Conservation (phyloP, 108 stramenopile genomes). For the Cyclostephanos tholiformis region DNA sequence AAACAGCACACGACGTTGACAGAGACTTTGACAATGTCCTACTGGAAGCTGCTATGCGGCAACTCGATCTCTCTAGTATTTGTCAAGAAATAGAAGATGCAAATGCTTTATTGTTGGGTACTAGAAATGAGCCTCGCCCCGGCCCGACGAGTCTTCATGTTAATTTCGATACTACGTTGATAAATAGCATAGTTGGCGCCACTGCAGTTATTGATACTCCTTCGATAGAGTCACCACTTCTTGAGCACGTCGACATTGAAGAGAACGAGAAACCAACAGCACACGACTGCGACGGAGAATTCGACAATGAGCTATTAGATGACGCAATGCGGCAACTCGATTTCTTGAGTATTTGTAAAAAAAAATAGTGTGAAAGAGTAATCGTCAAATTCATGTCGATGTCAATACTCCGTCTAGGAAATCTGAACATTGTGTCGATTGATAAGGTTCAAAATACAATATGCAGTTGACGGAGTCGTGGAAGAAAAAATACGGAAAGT, state of each 20-base stretch:
- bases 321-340: slow-evolving; percentile 3
- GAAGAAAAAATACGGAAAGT: not conserved
- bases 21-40: slow-evolving; percentile 37
- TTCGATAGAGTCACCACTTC: not conserved
- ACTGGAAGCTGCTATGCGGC: slow-evolving; percentile 41
- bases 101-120: not conserved
- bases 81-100: not conserved
- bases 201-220: not conserved
- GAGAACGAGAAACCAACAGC: no score
- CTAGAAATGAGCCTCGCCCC: not conserved
- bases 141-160: not conserved
- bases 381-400: not conserved
- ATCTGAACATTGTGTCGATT: not conserved
- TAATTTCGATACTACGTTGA: not conserved
- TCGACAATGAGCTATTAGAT: slow-evolving; percentile 16
- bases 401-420: not conserved
- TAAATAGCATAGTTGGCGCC: not conserved
- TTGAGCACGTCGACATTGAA: not conserved
- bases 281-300: not conserved
- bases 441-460: not conserved
- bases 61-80: slow-evolving; percentile 31
- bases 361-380: not conserved
- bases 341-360: not conserved
- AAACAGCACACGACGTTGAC: not conserved
- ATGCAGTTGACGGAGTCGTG: not conserved